These are phyloP conservation scores for Cenchrus americanus DNA, from an alignment of 176 grass and related monocot genomes.

Conservation along the genomic window DNA sequence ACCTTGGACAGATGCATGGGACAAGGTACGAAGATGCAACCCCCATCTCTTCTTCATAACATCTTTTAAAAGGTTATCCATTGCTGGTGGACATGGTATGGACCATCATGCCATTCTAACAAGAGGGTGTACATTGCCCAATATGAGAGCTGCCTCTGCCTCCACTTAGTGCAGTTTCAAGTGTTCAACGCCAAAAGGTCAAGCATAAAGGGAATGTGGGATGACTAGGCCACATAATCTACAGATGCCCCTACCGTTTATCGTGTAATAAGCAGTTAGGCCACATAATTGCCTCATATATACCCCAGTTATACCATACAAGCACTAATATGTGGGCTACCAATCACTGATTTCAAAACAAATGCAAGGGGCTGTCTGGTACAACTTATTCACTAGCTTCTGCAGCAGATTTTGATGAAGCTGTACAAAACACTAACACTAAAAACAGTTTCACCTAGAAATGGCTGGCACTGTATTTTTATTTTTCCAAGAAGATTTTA, in stretches of 20 bases:
- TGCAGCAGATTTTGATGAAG: no score
- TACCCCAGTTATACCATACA: not conserved
- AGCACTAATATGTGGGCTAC: not conserved
- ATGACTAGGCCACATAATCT: not conserved
- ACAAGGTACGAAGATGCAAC: not conserved
- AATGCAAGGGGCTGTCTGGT: not conserved
- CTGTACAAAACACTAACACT: no score
- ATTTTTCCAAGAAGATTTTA: not conserved
- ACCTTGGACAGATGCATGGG: not conserved
- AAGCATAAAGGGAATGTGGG: not conserved
- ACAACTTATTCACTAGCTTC: no score
- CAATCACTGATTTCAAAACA: not conserved
- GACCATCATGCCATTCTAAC: not conserved
- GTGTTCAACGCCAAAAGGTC: not conserved
- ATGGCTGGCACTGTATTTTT: not conserved
- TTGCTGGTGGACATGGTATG: not conserved
- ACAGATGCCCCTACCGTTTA: not conserved
- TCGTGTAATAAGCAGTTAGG: not conserved
- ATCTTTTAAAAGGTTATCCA: not conserved
- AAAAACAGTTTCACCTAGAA: not conserved
- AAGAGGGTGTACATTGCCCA: not conserved
- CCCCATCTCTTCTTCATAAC: not conserved
- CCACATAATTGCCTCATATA: not conserved
- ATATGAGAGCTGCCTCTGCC: not conserved
- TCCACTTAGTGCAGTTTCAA: not conserved